phyloP scores from a whole-genome alignment of 2,329 filamentous ascomycete species.

The Ceratocystis albifundus region DNA sequence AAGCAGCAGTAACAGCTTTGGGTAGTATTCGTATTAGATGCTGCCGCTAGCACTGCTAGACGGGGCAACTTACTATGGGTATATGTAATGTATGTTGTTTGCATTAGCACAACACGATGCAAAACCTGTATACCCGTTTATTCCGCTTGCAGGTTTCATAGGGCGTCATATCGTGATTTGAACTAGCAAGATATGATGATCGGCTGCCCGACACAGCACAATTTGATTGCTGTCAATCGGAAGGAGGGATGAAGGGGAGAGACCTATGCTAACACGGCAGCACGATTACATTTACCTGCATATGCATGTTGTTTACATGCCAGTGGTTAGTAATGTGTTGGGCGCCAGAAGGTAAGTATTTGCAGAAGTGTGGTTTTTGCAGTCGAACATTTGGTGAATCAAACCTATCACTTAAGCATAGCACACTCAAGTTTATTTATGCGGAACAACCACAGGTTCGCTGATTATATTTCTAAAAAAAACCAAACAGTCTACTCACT shows the following conservation, averaged over 20 bases:
- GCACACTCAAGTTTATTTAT: not conserved
- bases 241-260: not conserved
- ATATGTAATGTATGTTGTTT: not conserved
- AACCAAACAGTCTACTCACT: not conserved
- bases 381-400: not conserved
- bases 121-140: not conserved
- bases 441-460: too few relatives aligned
- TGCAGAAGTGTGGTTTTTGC: not conserved
- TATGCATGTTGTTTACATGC: not conserved
- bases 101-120: not conserved
- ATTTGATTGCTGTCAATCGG: not conserved
- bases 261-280: not conserved
- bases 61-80: not conserved
- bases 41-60: not conserved
- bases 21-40: too few relatives aligned
- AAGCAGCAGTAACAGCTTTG: not conserved
- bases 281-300: not conserved
- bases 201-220: not conserved
- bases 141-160: conserved; percentile 3
- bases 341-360: not conserved
- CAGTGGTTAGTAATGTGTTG: not conserved
- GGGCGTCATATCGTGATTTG: not conserved
- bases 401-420: not conserved
- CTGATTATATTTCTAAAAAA: not conserved
- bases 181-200: not conserved